Evolutionary conservation across 139 green algal genomes (phyloP).

Genomic region (Edaphochlamys debaryana): DNA sequence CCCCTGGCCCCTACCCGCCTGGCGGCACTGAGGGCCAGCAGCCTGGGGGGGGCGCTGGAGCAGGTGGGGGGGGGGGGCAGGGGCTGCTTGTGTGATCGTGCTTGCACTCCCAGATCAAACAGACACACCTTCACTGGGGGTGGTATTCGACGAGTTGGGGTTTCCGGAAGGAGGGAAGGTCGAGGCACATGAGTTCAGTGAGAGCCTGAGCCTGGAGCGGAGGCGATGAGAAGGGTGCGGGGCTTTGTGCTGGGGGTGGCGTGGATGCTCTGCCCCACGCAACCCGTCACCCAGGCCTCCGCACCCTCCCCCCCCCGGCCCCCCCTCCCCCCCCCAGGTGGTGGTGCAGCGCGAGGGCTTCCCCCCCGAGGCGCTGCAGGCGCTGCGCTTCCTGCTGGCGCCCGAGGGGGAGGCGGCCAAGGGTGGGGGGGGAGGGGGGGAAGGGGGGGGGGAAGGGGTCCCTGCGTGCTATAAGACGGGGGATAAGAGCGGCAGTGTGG

Average conservation of each 20-base stretch:
- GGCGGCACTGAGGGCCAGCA: constrained; percentile 39
- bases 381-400: constrained; percentile 57
- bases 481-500: neutral
- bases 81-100: no score
- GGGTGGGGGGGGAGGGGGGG: neutral
- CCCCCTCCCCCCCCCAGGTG: neutral
- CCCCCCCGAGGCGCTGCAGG: constrained; percentile 52
- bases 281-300: neutral
- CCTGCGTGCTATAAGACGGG: neutral
- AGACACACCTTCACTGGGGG: no score
- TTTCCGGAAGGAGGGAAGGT: no score
- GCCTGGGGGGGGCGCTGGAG: constrained; percentile 46
- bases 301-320: neutral
- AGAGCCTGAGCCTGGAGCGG: no score
- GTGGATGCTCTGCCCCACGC: no score
- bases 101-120: no score
- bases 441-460: neutral
- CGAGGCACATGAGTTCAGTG: no score
- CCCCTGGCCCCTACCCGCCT: constrained; percentile 28
- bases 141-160: neutral
- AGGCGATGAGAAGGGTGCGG: no score
- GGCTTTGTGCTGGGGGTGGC: no score
- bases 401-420: constrained; percentile 7
- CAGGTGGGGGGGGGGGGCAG: constrained; percentile 37
- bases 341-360: constrained; percentile 31